Evolutionary conservation across 148 eudicot genomes (phyloP), one percentile per base, ranked within the genome.

Genomic region (Persicaria maculosa): DNA sequence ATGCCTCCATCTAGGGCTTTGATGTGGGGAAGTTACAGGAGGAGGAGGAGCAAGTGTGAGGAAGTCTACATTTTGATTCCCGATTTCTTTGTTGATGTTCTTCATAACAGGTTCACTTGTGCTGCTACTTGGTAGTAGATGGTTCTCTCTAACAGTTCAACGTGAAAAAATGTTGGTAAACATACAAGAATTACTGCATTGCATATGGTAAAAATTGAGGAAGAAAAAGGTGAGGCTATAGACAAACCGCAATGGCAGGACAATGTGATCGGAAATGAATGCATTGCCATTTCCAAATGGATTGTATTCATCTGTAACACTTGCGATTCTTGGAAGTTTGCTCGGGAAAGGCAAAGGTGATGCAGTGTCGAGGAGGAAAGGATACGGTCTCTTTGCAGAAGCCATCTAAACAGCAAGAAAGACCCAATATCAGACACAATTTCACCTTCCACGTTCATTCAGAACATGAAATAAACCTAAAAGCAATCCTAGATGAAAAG

Each of bases 71-170:
- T 36, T 73, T 17, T 72, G 59, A 22, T 47, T 73, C 17, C 75
- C 75, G 20, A 15, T 82, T 17, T 79, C 80, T 44, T 54, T 75
- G 19, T 45, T 57, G 4, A 71, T 44, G 45, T 72, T 78, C 47
- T 48, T 73, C 20, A 78, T 14, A 12, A 67, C 77, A 52, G 50
- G 71, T 55, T 79, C 85, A 72, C 75, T 36, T 47, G 44, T 57
- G 62, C 52, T 52, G 58, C 58, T 5, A 47, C 71, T 59, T 36
- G 81, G 77, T 50, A 78, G 73, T 44, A 80, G 76, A 78, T 78
- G 74, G 19, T 47, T 52, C 73, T 79, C 86, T 80, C 88, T 85
- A 81, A 20, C 71, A 74, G 70, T 71, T 7, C 50, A 47, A 12
- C 36, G 73, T 9, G 12, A 50, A 47, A 47, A 22, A 31, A 74